phyloP scores from a whole-genome alignment of 164 flowering plant species.

The Sextonia rubra region DNA sequence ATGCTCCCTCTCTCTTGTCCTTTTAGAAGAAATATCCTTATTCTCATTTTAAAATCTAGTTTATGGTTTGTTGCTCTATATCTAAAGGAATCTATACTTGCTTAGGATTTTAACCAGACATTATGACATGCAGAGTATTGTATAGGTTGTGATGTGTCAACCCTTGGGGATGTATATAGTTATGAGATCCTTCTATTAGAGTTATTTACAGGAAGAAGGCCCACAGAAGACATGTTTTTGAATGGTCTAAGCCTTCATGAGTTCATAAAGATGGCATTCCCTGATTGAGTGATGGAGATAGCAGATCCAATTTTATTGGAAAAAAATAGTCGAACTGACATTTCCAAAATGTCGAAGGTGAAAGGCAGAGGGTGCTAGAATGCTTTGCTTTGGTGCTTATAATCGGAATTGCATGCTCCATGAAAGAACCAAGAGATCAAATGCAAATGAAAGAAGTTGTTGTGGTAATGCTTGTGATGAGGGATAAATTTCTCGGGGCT shows the following conservation, averaged over 20 bases:
- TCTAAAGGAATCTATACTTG: no score
- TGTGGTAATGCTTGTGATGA: not conserved
- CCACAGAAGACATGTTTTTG: no score
- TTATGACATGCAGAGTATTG: conserved; percentile 4
- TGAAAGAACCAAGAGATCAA: conserved; percentile 9
- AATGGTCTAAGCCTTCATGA: no score
- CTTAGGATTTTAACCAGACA: not conserved
- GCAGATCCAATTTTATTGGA: not conserved
- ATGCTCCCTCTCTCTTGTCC: not conserved
- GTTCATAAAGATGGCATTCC: no score
- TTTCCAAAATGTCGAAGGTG: no score
- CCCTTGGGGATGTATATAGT: not conserved
- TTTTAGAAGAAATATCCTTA: not conserved
- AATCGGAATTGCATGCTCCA: conserved; percentile 15
- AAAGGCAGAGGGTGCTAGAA: not conserved
- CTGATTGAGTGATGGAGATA: not conserved
- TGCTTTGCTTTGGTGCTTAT: not conserved
- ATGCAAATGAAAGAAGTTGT: conserved; percentile 15
- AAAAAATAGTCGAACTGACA: no score
- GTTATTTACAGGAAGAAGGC: no score
- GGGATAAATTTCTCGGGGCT: no score
- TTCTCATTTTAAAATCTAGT: not conserved
- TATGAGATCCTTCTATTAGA: conserved; percentile 1
- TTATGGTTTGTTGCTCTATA: not conserved
- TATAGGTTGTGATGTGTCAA: conserved; percentile 3